These are phyloP conservation scores for Artemisia annua DNA, from an alignment of 129 eudicot species.

Conservation along the genomic window DNA sequence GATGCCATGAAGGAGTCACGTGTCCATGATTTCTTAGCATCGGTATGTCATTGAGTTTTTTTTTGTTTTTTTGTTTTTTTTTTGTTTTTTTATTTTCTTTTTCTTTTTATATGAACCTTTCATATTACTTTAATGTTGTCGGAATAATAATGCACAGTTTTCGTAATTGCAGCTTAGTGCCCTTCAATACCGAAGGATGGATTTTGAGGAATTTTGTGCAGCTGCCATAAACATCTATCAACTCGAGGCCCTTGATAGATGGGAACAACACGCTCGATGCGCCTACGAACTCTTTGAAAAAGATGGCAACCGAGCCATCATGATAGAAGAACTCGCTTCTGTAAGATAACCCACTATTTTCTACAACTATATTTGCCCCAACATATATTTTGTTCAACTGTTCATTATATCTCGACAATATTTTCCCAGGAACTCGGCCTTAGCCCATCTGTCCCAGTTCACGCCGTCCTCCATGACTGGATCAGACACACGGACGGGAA, in stretches of 20 bases:
- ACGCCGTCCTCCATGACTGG: conserved; percentile 92
- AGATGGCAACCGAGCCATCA: conserved; percentile 84
- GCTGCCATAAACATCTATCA: conserved; percentile 84
- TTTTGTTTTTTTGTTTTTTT: neutral
- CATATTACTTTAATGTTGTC: neutral
- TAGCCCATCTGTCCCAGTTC: conserved; percentile 87
- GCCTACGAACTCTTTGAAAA: conserved; percentile 92
- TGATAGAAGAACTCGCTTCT: conserved; percentile 94
- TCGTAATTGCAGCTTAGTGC: conserved; percentile 61
- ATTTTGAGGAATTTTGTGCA: conserved; percentile 95
- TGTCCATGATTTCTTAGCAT: conserved; percentile 67
- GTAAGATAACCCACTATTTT: conserved; percentile 40
- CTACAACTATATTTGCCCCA: neutral
- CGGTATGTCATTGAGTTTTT: conserved; percentile 41
- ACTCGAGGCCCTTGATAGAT: conserved; percentile 87
- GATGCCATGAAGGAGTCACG: conserved; percentile 99
- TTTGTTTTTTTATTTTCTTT: too few species aligned
- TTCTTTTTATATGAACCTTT: neutral
- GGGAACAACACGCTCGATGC: conserved; percentile 96
- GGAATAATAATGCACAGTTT: neutral
- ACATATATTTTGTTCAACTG: neutral
- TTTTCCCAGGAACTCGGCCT: conserved; percentile 85
- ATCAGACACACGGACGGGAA: conserved; percentile 96
- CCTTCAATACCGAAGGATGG: conserved; percentile 89
- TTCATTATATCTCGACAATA: neutral